Percentiles rank a stretch among this genome's conserved stretches.
phyloP scores from a whole-genome alignment of 345 rosid genomes.

The Noccaea bulbosa region DNA sequence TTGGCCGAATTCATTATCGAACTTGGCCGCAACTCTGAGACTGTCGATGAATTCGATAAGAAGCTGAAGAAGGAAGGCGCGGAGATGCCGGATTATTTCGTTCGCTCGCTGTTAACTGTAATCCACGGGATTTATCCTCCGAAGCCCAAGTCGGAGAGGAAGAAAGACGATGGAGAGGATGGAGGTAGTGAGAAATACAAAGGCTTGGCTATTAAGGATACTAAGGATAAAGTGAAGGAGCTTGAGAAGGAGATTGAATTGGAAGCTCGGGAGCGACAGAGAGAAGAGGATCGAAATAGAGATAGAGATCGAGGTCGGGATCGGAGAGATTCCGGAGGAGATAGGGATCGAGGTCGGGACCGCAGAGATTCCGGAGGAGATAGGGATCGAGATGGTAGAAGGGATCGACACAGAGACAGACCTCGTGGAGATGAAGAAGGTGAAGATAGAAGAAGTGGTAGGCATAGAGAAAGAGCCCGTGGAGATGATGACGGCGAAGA shows the following conservation, averaged over 20 bases:
- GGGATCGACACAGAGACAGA: slow-evolving; percentile 45
- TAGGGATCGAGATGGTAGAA: too few relatives aligned
- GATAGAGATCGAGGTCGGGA: slow-evolving; percentile 37
- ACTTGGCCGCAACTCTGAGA: slow-evolving; percentile 51
- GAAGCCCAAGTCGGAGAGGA: slow-evolving; percentile 49
- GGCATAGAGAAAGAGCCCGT: slow-evolving; percentile 31
- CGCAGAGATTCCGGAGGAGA: too few relatives aligned
- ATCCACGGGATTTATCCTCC: slow-evolving; percentile 90
- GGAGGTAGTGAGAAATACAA: slow-evolving; percentile 51
- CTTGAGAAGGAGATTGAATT: slow-evolving; percentile 64
- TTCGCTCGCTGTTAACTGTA: slow-evolving; percentile 68
- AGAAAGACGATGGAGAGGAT: slow-evolving; percentile 42
- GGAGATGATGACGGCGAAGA: slow-evolving; percentile 31
- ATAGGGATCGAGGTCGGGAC: too few relatives aligned
- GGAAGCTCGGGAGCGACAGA: slow-evolving; percentile 53
- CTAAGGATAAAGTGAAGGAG: slow-evolving; percentile 69
- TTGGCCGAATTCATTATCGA: slow-evolving; percentile 83
- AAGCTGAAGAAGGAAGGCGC: slow-evolving; percentile 76
- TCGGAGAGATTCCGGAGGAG: slow-evolving; percentile 36
- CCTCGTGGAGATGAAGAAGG: slow-evolving; percentile 38
- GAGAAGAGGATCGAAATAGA: slow-evolving; percentile 36
- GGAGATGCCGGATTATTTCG: slow-evolving; percentile 91
- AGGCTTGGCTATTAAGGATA: slow-evolving; percentile 70
- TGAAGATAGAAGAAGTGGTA: slow-evolving; percentile 33
- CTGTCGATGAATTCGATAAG: slow-evolving; percentile 73